phyloP scores from a whole-genome alignment of 805 yeast species.

The Lachancea meyersii region DNA sequence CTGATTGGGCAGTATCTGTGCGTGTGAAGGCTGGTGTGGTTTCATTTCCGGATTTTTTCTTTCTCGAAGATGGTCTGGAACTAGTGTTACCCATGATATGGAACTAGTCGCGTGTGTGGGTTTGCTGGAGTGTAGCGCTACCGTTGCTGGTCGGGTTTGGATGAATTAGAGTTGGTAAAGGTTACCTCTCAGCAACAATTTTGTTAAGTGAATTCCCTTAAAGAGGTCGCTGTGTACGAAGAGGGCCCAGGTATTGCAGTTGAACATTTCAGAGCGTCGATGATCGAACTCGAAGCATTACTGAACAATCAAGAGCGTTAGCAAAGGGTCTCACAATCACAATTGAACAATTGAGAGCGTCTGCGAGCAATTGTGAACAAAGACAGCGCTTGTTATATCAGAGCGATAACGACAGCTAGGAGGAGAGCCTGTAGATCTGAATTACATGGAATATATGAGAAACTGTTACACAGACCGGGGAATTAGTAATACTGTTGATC shows the following conservation, averaged over 20 bases:
- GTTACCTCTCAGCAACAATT: slow-evolving; percentile 2
- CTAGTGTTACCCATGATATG: slow-evolving; percentile 45
- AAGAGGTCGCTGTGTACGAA: neutral
- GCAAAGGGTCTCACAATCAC: too few species aligned
- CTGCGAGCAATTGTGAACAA: too few species aligned
- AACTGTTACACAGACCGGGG: too few species aligned
- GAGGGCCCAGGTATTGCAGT: neutral
- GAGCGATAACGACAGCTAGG: too few species aligned
- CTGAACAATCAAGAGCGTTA: neutral
- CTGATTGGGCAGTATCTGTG: slow-evolving; percentile 49
- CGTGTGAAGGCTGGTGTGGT: slow-evolving; percentile 43
- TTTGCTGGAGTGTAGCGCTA: too few species aligned
- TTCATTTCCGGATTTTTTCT: slow-evolving; percentile 1
- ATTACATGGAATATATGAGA: too few species aligned
- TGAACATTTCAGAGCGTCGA: neutral
- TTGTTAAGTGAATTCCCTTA: neutral
- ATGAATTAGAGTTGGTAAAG: neutral
- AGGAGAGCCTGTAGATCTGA: too few species aligned
- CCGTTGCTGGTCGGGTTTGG: too few species aligned
- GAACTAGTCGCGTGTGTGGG: too few species aligned
- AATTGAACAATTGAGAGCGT: too few species aligned
- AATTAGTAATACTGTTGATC: too few species aligned
- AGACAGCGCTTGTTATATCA: too few species aligned
- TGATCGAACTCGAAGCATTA: neutral
- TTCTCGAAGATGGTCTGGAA: slow-evolving; percentile 34